These are phyloP conservation scores for Tremella fuciformis DNA, from an alignment of 768 basidiomycete species.

Conservation along the genomic window DNA sequence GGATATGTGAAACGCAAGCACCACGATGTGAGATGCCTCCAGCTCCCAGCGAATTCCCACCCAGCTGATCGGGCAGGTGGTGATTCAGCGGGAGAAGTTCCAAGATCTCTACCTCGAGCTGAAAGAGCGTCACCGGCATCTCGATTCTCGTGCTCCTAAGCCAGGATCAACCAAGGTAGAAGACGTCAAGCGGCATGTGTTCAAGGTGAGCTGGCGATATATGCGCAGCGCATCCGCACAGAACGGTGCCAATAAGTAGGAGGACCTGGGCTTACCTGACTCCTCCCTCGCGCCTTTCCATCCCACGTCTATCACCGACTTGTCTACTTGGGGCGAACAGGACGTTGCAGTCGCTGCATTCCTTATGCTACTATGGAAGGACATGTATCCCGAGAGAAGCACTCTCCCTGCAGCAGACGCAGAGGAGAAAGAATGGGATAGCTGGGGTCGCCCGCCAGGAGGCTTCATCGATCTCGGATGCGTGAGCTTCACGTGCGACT, in stretches of 20 bases:
- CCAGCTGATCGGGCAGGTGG: constrained; percentile 48
- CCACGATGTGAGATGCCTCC: constrained; percentile 61
- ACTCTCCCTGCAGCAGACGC: constrained; percentile 11
- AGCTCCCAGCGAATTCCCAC: too few species aligned
- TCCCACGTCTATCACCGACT: constrained; percentile 10
- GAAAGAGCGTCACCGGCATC: constrained; percentile 76
- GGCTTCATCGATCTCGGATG: constrained; percentile 90
- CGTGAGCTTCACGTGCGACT: constrained; percentile 33
- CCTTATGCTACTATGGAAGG: constrained; percentile 86
- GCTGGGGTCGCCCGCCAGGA: constrained; percentile 73
- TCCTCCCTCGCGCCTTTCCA: constrained; percentile 9
- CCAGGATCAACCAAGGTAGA: constrained; percentile 35
- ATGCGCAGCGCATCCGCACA: not conserved
- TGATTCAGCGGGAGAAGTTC: constrained; percentile 72
- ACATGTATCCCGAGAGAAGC: constrained; percentile 57
- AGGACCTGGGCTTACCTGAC: constrained; percentile 23
- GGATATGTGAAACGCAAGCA: constrained; percentile 81
- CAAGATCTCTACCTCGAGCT: constrained; percentile 87
- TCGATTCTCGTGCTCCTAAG: constrained; percentile 52
- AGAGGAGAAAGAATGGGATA: constrained; percentile 58
- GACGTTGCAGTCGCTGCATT: constrained; percentile 95
- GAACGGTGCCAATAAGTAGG: not conserved
- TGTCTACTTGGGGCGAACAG: constrained; percentile 54
- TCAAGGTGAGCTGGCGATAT: constrained; percentile 39
- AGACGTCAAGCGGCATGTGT: constrained; percentile 51